A percentile compares a stretch with the other conserved stretches of the same genome.
phyloP scores from a whole-genome alignment of 1,284 basidiomycete species.

The Apiotrichum brassicae region DNA sequence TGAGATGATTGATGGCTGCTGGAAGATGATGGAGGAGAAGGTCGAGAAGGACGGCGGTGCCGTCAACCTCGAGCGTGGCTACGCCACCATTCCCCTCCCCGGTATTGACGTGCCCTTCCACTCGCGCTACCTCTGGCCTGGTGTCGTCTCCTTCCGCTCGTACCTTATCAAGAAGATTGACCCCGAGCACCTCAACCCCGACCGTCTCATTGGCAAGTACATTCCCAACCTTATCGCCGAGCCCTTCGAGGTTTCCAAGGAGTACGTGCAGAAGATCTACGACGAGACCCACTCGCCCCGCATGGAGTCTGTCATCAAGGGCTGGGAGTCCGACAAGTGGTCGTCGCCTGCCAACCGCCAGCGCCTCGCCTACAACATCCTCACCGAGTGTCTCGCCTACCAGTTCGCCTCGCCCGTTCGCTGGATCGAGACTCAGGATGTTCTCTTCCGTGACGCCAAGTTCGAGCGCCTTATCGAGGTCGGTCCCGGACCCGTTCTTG shows the following conservation, averaged over 20 bases:
- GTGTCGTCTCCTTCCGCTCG: slow-evolving; percentile 69
- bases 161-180: slow-evolving; percentile 98
- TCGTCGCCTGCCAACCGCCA: slow-evolving; percentile 72
- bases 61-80: slow-evolving; percentile 94
- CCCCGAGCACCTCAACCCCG: slow-evolving; percentile 78
- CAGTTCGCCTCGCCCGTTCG: slow-evolving; percentile 87
- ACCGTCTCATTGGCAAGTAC: slow-evolving; percentile 87
- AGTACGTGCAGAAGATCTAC: slow-evolving; percentile 90
- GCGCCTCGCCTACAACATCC: slow-evolving; percentile 86
- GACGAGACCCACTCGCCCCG: slow-evolving; percentile 90
- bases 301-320: slow-evolving; percentile 83
- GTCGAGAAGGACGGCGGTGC: slow-evolving; percentile 69
- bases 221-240: slow-evolving; percentile 95
- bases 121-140: slow-evolving; percentile 93
- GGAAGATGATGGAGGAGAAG: slow-evolving; percentile 64
- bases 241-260: slow-evolving; percentile 83
- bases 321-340: slow-evolving; percentile 93
- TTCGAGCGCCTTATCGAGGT: slow-evolving; percentile 95
- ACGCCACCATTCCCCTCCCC: slow-evolving; percentile 89
- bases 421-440: slow-evolving; percentile 98
- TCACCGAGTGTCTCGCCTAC: slow-evolving; percentile 93
- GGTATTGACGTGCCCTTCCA: slow-evolving; percentile 99
- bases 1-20: slow-evolving; percentile 82
- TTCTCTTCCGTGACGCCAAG: slow-evolving; percentile 78
- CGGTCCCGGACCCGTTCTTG: slow-evolving; percentile 91